A percentile compares a stretch with the other conserved stretches of the same genome.
These are phyloP conservation scores for Persicaria tinctoria DNA, from an alignment of 148 eudicot genomes.

Conservation along the genomic window DNA sequence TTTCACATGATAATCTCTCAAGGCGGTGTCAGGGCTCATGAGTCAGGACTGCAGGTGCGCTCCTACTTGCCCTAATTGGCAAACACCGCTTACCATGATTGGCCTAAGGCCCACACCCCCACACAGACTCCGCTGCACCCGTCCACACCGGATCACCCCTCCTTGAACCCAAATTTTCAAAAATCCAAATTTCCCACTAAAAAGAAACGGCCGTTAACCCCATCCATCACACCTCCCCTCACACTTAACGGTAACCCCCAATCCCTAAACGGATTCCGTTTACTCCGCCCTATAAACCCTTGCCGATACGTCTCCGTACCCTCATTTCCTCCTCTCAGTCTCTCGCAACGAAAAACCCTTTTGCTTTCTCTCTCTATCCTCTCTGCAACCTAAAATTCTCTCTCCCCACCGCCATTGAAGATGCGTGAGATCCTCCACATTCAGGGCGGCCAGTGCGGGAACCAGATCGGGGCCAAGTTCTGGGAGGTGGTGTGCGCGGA, in stretches of 20 bases:
- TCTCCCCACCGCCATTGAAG: neutral
- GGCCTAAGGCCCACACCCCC: neutral
- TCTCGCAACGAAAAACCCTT: neutral
- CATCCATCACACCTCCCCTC: neutral
- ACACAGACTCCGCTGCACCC: neutral
- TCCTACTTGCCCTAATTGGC: no score
- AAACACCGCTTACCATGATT: no score
- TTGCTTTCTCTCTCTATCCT: neutral
- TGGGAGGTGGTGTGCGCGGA: constrained; percentile 18
- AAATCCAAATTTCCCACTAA: constrained; percentile 13
- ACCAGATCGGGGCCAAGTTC: constrained; percentile 17
- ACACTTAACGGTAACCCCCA: neutral
- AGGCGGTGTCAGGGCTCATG: no score
- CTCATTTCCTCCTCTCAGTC: neutral
- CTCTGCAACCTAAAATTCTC: neutral
- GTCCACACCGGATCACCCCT: neutral
- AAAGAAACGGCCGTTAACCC: constrained; percentile 6
- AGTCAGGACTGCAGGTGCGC: no score
- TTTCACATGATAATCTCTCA: no score
- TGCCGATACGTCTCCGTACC: neutral
- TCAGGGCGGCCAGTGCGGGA: constrained; percentile 14
- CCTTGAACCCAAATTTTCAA: constrained; percentile 10
- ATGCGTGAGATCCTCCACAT: constrained; percentile 17
- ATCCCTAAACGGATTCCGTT: neutral
- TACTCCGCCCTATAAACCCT: neutral